Base-by-base conservation (phyloP, 495 filamentous ascomycete genomes). In the Xanthoparmelia taractica region DNA sequence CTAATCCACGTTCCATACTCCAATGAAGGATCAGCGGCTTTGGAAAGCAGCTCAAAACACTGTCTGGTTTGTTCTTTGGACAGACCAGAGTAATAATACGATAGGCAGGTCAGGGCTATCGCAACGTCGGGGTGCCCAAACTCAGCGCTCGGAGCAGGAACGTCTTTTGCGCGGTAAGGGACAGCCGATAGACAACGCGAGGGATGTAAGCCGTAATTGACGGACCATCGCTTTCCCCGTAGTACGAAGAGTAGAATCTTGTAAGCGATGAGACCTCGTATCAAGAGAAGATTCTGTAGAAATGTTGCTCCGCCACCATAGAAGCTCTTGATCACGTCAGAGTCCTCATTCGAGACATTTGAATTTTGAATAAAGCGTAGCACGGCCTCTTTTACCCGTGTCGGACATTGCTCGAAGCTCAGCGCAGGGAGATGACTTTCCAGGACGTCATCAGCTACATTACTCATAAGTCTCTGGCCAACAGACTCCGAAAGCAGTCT, bases 91-190 rank as follows among this genome's bases (percentile, higher is more conserved):
- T 90, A 88, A 64, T 91, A 90, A 69, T 88, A 90, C 33, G 74
- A 79, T 1, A 90, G 69, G 31, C 75, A 85, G 0, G 88, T 89
- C 23, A 92, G 70, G 5, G 83, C 64, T 25, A 91, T 85, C 34
- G 81, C 77, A 0, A 85, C 80, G 67, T 92, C 87, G 0, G 87
- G 87, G 64, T 92, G 87, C 43, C 86, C 84, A 71, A 88, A 91
- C 66, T 91, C 87, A 0, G 87, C 82, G 2, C 82, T 75, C 0
- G 77, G 72, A 0, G 86, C 74, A 2, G 86, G 88, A 25, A 66
- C 79, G 60, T 85, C 87, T 66, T 91, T 92, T 1, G 85, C 84
- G 15, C 82, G 76, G 43, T 63, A 66, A 15, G 65, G 66, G 3
- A 67, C 66, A 11, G 66, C 66, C 4, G 40, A 47, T 13, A 59